Base-by-base conservation (phyloP, 2,329 filamentous ascomycete species). In the Paecilomyces formosus region DNA sequence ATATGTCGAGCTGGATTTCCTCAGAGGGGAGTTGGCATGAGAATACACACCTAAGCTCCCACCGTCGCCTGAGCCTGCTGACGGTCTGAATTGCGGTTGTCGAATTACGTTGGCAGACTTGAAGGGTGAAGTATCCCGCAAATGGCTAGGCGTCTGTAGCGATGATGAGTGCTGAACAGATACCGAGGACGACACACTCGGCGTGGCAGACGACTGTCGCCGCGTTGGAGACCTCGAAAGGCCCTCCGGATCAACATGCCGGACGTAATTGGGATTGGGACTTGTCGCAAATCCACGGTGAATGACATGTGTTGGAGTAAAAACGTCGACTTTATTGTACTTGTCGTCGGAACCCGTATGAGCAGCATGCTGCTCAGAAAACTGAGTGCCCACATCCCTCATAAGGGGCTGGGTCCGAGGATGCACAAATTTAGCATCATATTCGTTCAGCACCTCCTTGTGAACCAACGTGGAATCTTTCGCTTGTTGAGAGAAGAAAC, bases 351-450 rank as follows among this genome's bases (percentile, higher is more conserved):
- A 74, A 56, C 70, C 73, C 22, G 76, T 66, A 28, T 70, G 66
- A 54, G 69, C 66, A 30, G 59, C 72, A 64, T 68, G 72, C 62
- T 66, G 72, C 62, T 75, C 71, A 0, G 84, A 85, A 59, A 88
- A 87, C 72, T 97, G 93, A 0, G 89, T 94, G 5, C 85, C 89
- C 1, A 93, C 91, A 67, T 88, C 84, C 63, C 87, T 80, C 63
- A 95, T 89, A 4, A 89, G 80, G 7, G 88, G 89, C 65, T 95
- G 89, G n/a, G 96, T 84, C 11, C 87, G 83, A 1, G 94, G 94
- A 68, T 95, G 91, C 0, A 99, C 94, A 69, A 88, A 97, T 77
- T 99, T 99, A 65, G 86, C 90, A 70, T 97, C 91, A 70, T 99
- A 99, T 75, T 99, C 94, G 71, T 92, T 88, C 75, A 97, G 82